Evolutionary conservation across 1,284 basidiomycete species (phyloP).

Genomic region (Austropuccinia psidii): DNA sequence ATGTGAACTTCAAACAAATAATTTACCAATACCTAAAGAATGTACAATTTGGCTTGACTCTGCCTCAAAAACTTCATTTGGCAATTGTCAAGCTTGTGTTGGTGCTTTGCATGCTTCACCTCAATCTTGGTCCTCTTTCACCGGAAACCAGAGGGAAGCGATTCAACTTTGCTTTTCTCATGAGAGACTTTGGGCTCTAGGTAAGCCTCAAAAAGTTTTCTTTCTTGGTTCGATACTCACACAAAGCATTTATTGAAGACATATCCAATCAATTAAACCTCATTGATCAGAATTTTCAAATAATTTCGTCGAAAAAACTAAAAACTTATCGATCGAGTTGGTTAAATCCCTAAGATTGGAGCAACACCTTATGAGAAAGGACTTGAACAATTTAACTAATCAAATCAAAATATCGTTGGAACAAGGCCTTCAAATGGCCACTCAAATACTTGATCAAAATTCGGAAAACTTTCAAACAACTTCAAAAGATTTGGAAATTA

Average conservation of each 20-base stretch:
- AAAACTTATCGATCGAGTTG: constrained; percentile 3
- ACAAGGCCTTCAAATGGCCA: too few relatives aligned
- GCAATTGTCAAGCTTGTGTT: constrained; percentile 28
- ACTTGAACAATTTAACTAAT: too few relatives aligned
- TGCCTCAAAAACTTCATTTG: not conserved
- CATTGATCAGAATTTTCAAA: not conserved
- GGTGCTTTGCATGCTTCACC: constrained; percentile 28
- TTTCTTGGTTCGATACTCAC: not conserved
- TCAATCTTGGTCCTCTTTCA: constrained; percentile 33
- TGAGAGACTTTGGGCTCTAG: constrained; percentile 10
- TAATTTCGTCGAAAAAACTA: not conserved
- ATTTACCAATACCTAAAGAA: constrained; percentile 12
- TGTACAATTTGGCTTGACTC: constrained; percentile 12
- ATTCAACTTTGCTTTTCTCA: constrained; percentile 27
- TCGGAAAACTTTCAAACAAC: not conserved
- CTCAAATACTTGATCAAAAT: not conserved
- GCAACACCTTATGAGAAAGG: too few relatives aligned
- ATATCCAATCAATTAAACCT: not conserved
- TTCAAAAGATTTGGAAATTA: not conserved
- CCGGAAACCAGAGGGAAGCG: constrained; percentile 26
- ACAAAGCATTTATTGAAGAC: not conserved
- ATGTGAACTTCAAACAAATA: constrained; percentile 23
- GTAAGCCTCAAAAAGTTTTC: not conserved
- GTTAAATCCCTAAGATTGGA: constrained; percentile 6
- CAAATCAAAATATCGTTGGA: too few relatives aligned